These are phyloP conservation scores for Agaricus sinodeliciosus DNA, from an alignment of 768 basidiomycete species.

Conservation along the genomic window DNA sequence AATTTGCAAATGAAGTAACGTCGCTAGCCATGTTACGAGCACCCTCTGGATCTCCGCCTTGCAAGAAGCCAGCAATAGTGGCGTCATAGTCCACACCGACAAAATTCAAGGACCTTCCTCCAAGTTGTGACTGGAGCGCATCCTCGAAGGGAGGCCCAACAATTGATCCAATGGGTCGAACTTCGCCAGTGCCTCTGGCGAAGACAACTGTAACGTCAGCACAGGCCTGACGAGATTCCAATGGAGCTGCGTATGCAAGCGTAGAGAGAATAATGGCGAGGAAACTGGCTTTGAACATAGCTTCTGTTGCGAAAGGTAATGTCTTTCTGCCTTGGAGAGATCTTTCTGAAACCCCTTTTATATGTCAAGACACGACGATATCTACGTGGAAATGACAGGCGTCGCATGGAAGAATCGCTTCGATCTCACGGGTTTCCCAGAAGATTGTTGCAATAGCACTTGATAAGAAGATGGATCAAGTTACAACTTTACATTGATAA, in stretches of 20 bases:
- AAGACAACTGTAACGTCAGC: constrained; percentile 29
- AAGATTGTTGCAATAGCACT: too few species aligned
- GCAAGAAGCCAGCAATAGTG: constrained; percentile 26
- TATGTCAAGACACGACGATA: neutral
- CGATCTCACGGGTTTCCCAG: neutral
- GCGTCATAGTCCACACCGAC: constrained; percentile 31
- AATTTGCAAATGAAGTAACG: constrained; percentile 19
- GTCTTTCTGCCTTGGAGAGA: neutral
- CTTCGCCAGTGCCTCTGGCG: constrained; percentile 30
- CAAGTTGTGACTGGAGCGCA: constrained; percentile 23
- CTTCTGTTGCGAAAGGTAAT: neutral
- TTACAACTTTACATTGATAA: too few species aligned
- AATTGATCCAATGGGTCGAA: constrained; percentile 25
- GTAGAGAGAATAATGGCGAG: constrained; percentile 16
- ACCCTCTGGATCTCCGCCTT: constrained; percentile 28
- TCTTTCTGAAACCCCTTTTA: neutral
- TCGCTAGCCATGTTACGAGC: constrained; percentile 28
- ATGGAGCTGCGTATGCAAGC: constrained; percentile 15
- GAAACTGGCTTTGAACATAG: constrained; percentile 14
- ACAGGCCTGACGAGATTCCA: constrained; percentile 18
- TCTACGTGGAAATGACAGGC: too few species aligned
- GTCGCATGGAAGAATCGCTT: neutral
- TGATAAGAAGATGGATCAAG: too few species aligned
- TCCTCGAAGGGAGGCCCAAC: constrained; percentile 31
- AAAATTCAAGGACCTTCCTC: constrained; percentile 25